phyloP scores from a whole-genome alignment of 495 filamentous ascomycete genomes.

The Penicillium dipodomyicola region DNA sequence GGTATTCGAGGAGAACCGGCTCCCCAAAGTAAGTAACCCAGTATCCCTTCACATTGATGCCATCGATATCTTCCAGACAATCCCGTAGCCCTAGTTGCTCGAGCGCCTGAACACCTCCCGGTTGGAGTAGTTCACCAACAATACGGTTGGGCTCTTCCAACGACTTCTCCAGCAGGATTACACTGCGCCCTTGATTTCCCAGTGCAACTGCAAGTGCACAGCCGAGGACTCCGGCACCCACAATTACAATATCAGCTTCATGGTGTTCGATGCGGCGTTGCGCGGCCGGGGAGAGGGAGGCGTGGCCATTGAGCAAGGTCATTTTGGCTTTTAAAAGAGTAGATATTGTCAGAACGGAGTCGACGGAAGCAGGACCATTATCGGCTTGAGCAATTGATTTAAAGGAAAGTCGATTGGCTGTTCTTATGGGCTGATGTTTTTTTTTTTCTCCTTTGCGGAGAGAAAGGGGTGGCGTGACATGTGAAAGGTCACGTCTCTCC shows the following conservation, averaged over 20 bases:
- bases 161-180: conserved; percentile 84
- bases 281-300: conserved; percentile 29
- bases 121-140: conserved; percentile 92
- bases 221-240: conserved; percentile 87
- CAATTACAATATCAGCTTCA: conserved; percentile 76
- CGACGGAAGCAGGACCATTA: conserved; percentile 2
- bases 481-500: conserved; percentile 30
- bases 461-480: conserved; percentile 39
- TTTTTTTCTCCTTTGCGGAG: conserved; percentile 9
- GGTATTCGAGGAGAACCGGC: conserved; percentile 76
- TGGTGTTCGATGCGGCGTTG: conserved; percentile 51
- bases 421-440: conserved; percentile 27
- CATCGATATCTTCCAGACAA: conserved; percentile 88
- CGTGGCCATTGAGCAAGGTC: conserved; percentile 31
- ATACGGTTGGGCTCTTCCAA: conserved; percentile 95
- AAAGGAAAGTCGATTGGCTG: conserved; percentile 6
- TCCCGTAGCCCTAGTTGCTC: conserved; percentile 73
- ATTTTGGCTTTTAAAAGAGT: conserved; percentile 16
- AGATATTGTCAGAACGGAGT: conserved; percentile 11
- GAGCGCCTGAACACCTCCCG: conserved; percentile 81
- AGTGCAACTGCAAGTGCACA: conserved; percentile 84
- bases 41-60: conserved; percentile 78
- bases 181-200: conserved; percentile 84
- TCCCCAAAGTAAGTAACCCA: conserved; percentile 80
- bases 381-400: conserved; percentile 6